phyloP scores from a whole-genome alignment of 2,329 filamentous ascomycete species.

The Chrysoporthe cubensis region DNA sequence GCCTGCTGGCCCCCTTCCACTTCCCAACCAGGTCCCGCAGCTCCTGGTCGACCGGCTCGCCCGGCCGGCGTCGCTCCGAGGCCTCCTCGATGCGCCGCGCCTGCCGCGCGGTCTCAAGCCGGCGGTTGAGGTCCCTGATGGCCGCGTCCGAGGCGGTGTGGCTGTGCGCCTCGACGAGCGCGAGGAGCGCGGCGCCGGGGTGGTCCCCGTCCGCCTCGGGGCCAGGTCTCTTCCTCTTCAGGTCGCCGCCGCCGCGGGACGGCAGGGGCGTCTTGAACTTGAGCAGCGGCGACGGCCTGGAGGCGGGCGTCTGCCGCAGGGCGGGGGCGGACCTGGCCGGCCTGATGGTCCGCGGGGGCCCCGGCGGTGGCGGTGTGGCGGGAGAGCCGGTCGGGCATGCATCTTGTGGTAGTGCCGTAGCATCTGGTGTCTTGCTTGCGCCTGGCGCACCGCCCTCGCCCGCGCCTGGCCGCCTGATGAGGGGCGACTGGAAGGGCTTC shows the following conservation, averaged over 20 bases:
- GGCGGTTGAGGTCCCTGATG: slow-evolving; percentile 33
- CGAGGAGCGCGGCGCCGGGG: slow-evolving; percentile 25
- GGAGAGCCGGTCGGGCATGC: slow-evolving; percentile 22
- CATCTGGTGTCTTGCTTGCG: slow-evolving; percentile 7
- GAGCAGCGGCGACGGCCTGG: neutral
- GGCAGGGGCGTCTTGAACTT: neutral
- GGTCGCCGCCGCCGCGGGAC: neutral
- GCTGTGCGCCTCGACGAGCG: slow-evolving; percentile 18
- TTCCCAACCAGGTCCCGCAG: slow-evolving; percentile 58
- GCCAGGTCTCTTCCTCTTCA: neutral
- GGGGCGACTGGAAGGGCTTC: slow-evolving; percentile 74
- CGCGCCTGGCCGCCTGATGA: slow-evolving; percentile 31
- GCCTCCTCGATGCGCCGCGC: slow-evolving; percentile 53
- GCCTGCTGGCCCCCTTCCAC: slow-evolving; percentile 64
- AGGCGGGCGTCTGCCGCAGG: neutral
- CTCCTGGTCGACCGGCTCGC: slow-evolving; percentile 51
- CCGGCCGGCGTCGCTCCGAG: slow-evolving; percentile 25
- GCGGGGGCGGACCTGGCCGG: neutral
- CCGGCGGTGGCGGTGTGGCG: neutral
- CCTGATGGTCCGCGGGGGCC: neutral
- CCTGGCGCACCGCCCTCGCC: neutral
- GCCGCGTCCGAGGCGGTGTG: slow-evolving; percentile 17
- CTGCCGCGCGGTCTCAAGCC: slow-evolving; percentile 46
- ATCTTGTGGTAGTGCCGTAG: neutral
- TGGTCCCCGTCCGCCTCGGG: slow-evolving; percentile 21